Base-by-base conservation (phyloP, 345 rosid species). In the Corymbia maculata region DNA sequence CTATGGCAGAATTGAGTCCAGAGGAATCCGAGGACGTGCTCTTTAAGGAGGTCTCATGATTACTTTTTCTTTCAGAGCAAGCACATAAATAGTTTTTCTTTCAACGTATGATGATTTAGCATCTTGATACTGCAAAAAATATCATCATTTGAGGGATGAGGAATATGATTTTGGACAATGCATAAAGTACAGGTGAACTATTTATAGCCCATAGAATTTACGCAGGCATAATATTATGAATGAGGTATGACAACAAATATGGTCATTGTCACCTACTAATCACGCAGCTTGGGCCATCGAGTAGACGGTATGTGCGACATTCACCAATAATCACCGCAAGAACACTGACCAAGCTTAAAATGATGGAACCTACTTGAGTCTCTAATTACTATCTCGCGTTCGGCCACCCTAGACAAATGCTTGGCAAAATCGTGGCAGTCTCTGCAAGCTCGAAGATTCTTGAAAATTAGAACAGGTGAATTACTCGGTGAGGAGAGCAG, bases 11-110 rank as follows among this genome's bases (percentile, higher is more conserved):
- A 92, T 87, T 98, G 91, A 96, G 98, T 90, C 93, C 95, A 47
- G 99, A 98, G 95, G 98, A 98, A 91, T 96, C 98, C 16, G 99
- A 98, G 91, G 99, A 98, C 90, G 98, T 98, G 91, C 97, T 98
- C 85, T 98, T 98, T 90, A 98, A 98, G 94, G 99, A 98, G 99
- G 99, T 89, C 85, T 51, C 13, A 8, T 24, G 21, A 19, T 88
- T 85, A 79, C 89, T 79, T 79, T 70, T n/a, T n/a, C n/a, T n/a
- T 95, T 95, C 95, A 87, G 49, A 4, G 61, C 49, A 28, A 10
- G 28, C 1, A 19, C 49, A 8, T 9, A 15, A 5, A 19, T 6
- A 42, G 84, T 42, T 19, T 42, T 10, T 75, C 49, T 42, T 75
- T 42, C 84, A 19, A 19, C 42, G 10, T 19, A 42, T 42, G 21